A percentile compares a stretch with the other conserved stretches of the same genome.
These are phyloP conservation scores for Phyllosticta capitalensis DNA, from an alignment of 2,329 filamentous ascomycete genomes.

Conservation along the genomic window DNA sequence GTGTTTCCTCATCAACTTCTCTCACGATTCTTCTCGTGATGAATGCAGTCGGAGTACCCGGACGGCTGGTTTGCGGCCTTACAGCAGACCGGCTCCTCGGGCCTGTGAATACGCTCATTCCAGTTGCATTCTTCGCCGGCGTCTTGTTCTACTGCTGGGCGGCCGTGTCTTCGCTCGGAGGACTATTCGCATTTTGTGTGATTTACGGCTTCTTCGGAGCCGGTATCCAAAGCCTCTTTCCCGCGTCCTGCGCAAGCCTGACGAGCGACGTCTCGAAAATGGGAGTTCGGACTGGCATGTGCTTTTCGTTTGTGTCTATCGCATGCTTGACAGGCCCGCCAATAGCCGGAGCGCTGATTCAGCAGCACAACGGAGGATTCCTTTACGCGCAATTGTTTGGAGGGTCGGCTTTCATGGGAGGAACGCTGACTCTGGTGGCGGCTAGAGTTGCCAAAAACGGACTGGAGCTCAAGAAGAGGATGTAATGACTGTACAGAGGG, in stretches of 20 bases:
- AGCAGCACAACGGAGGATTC: slow-evolving; percentile 24
- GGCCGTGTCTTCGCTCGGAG: slow-evolving; percentile 26
- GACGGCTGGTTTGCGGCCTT: slow-evolving; percentile 39
- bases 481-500: neutral
- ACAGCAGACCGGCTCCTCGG: slow-evolving; percentile 34
- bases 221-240: slow-evolving; percentile 35
- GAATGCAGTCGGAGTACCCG: slow-evolving; percentile 42
- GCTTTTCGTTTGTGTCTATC: slow-evolving; percentile 30
- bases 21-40: slow-evolving; percentile 42
- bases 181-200: slow-evolving; percentile 34
- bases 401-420: slow-evolving; percentile 14
- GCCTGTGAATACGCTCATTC: slow-evolving; percentile 33
- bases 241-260: slow-evolving; percentile 34
- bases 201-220: slow-evolving; percentile 41
- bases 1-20: slow-evolving; percentile 35
- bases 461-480: neutral
- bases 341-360: slow-evolving; percentile 30
- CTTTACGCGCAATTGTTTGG: slow-evolving; percentile 32
- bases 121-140: slow-evolving; percentile 29
- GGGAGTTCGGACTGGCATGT: slow-evolving; percentile 35
- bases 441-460: slow-evolving; percentile 1
- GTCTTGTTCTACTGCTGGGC: slow-evolving; percentile 38
- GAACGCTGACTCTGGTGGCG: slow-evolving; percentile 1
- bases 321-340: slow-evolving; percentile 31
- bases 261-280: slow-evolving; percentile 32